A percentile compares a stretch with the other conserved stretches of the same genome.
phyloP scores from a whole-genome alignment of 345 rosid genomes.

The Euphorbia tirucalli region DNA sequence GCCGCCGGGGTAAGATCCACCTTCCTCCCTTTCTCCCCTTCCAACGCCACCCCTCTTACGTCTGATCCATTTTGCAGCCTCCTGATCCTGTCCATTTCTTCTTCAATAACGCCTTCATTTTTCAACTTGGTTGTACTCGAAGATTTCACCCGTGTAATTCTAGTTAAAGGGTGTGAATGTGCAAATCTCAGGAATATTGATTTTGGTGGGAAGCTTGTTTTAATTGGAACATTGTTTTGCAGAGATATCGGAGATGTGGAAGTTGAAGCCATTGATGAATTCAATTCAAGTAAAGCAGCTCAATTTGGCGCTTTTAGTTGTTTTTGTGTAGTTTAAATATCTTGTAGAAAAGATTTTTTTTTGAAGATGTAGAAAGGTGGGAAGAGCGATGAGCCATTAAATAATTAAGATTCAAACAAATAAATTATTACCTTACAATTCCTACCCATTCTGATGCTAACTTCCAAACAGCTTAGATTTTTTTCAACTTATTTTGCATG shows the following conservation, averaged over 20 bases:
- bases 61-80: conserved; percentile 91
- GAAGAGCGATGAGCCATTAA: conserved; percentile 22
- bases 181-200: conserved; percentile 13
- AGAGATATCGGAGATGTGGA: conserved; percentile 28
- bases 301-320: conserved; percentile 10
- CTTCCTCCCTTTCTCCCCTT: conserved; percentile 72
- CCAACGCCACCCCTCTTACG: conserved; percentile 87
- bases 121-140: conserved; percentile 31
- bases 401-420: neutral
- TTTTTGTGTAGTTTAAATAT: conserved; percentile 1
- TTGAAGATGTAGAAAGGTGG: neutral
- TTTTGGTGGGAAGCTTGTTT: conserved; percentile 30
- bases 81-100: conserved; percentile 70
- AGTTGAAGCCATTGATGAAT: conserved; percentile 33
- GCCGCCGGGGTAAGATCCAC: conserved; percentile 80
- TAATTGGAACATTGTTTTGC: conserved; percentile 27
- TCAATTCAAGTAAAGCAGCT: neutral
- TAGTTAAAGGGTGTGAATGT: conserved; percentile 12
- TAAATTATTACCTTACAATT: conserved; percentile 29
- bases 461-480: conserved; percentile 18
- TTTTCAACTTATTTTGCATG: conserved; percentile 1
- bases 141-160: conserved; percentile 23
- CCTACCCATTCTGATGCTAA: conserved; percentile 6
- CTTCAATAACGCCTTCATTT: conserved; percentile 46
- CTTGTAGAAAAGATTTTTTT: conserved; percentile 12